phyloP scores from a whole-genome alignment of 805 yeast species.

The Monosporozyma siamensis region DNA sequence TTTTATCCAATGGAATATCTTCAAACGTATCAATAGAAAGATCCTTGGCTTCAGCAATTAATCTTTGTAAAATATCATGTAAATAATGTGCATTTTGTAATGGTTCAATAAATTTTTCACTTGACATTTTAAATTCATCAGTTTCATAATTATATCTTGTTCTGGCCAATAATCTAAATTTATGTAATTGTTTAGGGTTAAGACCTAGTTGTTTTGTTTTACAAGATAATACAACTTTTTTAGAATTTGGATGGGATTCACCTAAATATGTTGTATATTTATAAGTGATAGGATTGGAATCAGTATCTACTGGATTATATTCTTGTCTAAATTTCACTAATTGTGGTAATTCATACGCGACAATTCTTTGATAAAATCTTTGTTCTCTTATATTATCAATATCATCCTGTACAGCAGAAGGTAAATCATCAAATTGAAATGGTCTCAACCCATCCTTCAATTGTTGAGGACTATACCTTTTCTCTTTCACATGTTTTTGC shows the following conservation, averaged over 20 bases:
- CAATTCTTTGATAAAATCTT: constrained; percentile 68
- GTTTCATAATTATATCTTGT: constrained; percentile 58
- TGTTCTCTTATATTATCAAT: constrained; percentile 63
- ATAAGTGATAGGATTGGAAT: constrained; percentile 49
- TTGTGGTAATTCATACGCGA: constrained; percentile 88
- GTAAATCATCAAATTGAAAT: constrained; percentile 56
- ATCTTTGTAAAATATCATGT: constrained; percentile 50
- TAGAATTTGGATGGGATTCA: constrained; percentile 48
- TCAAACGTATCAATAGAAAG: constrained; percentile 45
- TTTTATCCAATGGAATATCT: constrained; percentile 74
- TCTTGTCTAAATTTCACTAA: constrained; percentile 65
- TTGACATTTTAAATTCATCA: constrained; percentile 55
- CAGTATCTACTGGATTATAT: constrained; percentile 42
- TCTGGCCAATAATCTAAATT: constrained; percentile 71
- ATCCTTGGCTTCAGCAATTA: constrained; percentile 59
- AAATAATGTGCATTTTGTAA: constrained; percentile 77
- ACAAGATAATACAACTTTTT: constrained; percentile 55
- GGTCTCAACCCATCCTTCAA: constrained; percentile 18
- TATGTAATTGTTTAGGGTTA: constrained; percentile 47
- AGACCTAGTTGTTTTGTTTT: constrained; percentile 48
- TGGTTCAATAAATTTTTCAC: constrained; percentile 59
- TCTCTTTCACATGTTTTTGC: not conserved
- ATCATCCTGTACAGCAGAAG: constrained; percentile 61
- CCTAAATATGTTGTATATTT: constrained; percentile 68
- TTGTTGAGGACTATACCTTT: not conserved